Base-by-base conservation (phyloP, 306 rosid genomes). In the Gastrolobium villosum region DNA sequence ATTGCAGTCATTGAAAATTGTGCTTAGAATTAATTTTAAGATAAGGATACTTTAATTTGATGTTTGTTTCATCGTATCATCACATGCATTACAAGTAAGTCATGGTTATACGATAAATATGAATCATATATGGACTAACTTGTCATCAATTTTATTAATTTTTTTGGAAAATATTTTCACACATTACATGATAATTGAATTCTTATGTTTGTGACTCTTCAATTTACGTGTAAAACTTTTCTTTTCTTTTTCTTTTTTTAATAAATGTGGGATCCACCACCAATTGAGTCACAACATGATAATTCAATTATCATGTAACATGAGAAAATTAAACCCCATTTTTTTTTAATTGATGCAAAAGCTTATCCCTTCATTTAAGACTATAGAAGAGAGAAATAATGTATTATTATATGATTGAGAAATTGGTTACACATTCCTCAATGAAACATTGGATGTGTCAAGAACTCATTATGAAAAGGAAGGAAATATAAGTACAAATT, bases 301-400 rank as follows among this genome's bases (percentile, higher is more conserved):
- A n/a, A n/a, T n/a, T n/a, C n/a, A n/a, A n/a, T n/a, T n/a, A n/a
- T n/a, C n/a, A n/a, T n/a, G n/a, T n/a, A n/a, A n/a, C n/a, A n/a
- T n/a, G n/a, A n/a, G n/a, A n/a, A n/a, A n/a, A n/a, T n/a, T n/a
- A n/a, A n/a, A n/a, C n/a, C n/a, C n/a, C n/a, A n/a, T n/a, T n/a
- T n/a, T n/a, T 46, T 52, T 65, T 2, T 26, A 6, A 70, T 35
- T 28, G 34, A 35, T 4, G 28, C 75, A 40, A 15, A 52, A 32
- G 14, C 74, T 69, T 52, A 52, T 72, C 39, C 26, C 39, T 41
- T 72, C 77, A 55, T 26, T 10, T 39, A 28, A 53, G 2, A 54
- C 62, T 26, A 70, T 37, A 14, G 14, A 11, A 49, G 45, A 14
- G 60, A 14, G 40, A 34, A 52, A 7, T 37, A 3, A 35, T 9